A percentile compares a stretch with the other conserved stretches of the same genome.
These are phyloP conservation scores for Penicillium canariense DNA, from an alignment of 495 filamentous ascomycete genomes.

Conservation along the genomic window DNA sequence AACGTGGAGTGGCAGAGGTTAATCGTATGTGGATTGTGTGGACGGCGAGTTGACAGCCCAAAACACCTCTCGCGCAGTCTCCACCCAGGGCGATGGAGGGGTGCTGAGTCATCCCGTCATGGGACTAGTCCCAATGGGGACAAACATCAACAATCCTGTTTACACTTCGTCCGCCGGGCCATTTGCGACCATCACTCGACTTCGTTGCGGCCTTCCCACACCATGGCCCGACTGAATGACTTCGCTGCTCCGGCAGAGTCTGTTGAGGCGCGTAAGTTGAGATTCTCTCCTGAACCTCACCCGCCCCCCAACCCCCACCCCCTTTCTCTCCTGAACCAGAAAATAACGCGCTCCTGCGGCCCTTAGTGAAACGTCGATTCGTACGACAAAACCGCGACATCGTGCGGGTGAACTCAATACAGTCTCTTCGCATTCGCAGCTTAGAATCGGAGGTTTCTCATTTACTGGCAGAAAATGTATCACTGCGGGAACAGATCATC, in stretches of 20 bases:
- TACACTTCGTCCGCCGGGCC: neutral
- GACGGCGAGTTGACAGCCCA: too few relatives aligned
- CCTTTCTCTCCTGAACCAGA: neutral
- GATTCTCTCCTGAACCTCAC: neutral
- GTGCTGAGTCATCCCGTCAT: conserved; percentile 22
- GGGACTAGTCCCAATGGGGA: conserved; percentile 32
- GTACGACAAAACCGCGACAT: conserved; percentile 94
- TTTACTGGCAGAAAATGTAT: conserved; percentile 82
- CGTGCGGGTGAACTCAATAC: conserved; percentile 82
- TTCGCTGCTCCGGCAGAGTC: conserved; percentile 64
- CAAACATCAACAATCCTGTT: conserved; percentile 43
- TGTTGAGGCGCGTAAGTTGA: conserved; percentile 72
- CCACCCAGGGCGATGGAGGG: too few relatives aligned
- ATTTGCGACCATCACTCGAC: neutral
- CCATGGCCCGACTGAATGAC: conserved; percentile 93
- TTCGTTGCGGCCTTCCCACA: conserved; percentile 3
- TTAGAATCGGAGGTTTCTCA: conserved; percentile 83
- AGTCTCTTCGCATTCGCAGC: conserved; percentile 82
- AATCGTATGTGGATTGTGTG: too few relatives aligned
- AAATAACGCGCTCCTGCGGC: conserved; percentile 10
- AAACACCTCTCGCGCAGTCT: too few relatives aligned
- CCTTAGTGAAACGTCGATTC: conserved; percentile 77
- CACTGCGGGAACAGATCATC: conserved; percentile 74
- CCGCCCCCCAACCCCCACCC: neutral
- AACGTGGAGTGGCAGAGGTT: neutral